phyloP scores from a whole-genome alignment of 345 rosid genomes.

The Limnanthes douglasii region DNA sequence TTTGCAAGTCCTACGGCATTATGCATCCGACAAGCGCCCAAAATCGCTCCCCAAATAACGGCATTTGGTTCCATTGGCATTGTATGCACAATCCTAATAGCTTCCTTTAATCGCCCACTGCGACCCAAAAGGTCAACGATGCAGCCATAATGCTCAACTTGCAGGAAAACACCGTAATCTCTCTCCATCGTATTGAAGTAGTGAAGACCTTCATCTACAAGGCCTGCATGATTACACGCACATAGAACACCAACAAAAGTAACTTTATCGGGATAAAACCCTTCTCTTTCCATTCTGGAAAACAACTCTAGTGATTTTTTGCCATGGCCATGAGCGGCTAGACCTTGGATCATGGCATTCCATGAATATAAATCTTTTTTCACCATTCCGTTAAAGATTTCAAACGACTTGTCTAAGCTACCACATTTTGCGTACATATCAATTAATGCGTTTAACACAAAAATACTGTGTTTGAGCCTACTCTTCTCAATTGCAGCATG shows the following conservation, averaged over 20 bases:
- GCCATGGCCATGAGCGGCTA: conserved; percentile 75
- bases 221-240: conserved; percentile 78
- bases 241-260: conserved; percentile 59
- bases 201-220: conserved; percentile 49
- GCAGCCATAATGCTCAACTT: conserved; percentile 82
- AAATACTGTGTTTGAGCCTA: conserved; percentile 21
- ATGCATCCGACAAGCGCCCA: conserved; percentile 65
- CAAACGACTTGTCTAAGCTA: conserved; percentile 34
- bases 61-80: conserved; percentile 80
- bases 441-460: conserved; percentile 55
- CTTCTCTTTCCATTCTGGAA: conserved; percentile 53
- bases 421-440: conserved; percentile 92
- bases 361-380: conserved; percentile 65
- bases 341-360: conserved; percentile 78
- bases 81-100: conserved; percentile 36
- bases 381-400: conserved; percentile 36
- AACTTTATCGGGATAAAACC: conserved; percentile 47
- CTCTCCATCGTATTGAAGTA: conserved; percentile 57
- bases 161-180: conserved; percentile 45
- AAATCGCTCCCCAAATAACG: conserved; percentile 71
- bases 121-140: conserved; percentile 81
- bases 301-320: conserved; percentile 50
- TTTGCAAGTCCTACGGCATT: conserved; percentile 36
- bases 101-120: conserved; percentile 58
- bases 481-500: conserved; percentile 31